phyloP scores from a whole-genome alignment of 2,329 filamentous ascomycete species.

The Fusarium agapanthi region DNA sequence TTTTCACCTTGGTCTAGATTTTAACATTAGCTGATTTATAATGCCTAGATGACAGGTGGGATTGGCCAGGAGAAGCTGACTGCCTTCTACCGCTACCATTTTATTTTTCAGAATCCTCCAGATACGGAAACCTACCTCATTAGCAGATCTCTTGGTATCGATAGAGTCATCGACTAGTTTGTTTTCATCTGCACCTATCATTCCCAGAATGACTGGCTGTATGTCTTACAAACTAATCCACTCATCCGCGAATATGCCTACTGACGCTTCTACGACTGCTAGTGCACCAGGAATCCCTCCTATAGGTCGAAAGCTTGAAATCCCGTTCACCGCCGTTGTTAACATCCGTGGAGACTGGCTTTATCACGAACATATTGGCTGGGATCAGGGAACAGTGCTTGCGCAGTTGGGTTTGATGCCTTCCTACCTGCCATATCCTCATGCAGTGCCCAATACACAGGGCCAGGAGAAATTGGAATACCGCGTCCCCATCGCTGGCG shows the following conservation, averaged over 20 bases:
- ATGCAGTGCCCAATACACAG: constrained; percentile 53
- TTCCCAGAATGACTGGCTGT: constrained; percentile 73
- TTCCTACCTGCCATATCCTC: constrained; percentile 70
- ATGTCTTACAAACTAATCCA: constrained; percentile 41
- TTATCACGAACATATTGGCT: constrained; percentile 73
- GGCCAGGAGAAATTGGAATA: constrained; percentile 43
- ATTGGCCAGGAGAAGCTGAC: constrained; percentile 71
- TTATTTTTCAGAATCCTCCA: constrained; percentile 76
- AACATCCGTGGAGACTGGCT: constrained; percentile 70
- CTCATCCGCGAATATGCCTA: not conserved
- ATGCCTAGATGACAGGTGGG: constrained; percentile 66
- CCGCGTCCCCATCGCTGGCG: constrained; percentile 44
- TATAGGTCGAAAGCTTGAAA: constrained; percentile 60
- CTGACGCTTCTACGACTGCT: constrained; percentile 1
- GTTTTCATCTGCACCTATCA: constrained; percentile 71
- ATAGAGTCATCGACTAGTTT: constrained; percentile 78
- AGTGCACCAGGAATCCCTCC: constrained; percentile 64
- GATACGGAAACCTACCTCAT: constrained; percentile 75
- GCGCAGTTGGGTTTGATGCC: constrained; percentile 64
- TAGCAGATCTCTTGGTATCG: constrained; percentile 75
- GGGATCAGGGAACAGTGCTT: constrained; percentile 74
- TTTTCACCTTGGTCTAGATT: too few relatives aligned
- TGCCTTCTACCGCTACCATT: constrained; percentile 75
- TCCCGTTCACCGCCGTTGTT: constrained; percentile 70
- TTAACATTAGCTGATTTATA: not conserved